These are phyloP conservation scores for Euphorbia peplus DNA, from an alignment of 345 rosid genomes.

Conservation along the genomic window DNA sequence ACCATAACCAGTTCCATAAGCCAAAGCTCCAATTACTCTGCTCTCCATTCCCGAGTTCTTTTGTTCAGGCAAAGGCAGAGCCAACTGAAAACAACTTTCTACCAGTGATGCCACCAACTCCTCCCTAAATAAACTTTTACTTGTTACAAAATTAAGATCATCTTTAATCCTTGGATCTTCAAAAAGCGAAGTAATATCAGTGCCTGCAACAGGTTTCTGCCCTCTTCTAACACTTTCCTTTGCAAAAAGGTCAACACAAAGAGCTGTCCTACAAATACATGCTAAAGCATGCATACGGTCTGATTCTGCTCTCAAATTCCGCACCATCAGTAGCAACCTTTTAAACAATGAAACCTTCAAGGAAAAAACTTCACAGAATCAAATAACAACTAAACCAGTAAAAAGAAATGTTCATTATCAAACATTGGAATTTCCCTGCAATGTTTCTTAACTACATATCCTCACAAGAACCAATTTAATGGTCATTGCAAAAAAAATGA, in stretches of 20 bases:
- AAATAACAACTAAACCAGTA: background rate
- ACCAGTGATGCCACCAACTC: slow-evolving; percentile 94
- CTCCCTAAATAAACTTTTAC: slow-evolving; percentile 91
- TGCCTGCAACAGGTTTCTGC: slow-evolving; percentile 94
- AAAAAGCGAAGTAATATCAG: slow-evolving; percentile 91
- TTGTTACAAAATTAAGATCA: slow-evolving; percentile 71
- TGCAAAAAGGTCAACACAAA: slow-evolving; percentile 95
- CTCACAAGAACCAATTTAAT: background rate
- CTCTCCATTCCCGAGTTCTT: slow-evolving; percentile 93
- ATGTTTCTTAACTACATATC: background rate
- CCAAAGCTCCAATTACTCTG: slow-evolving; percentile 97
- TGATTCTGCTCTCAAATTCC: slow-evolving; percentile 94
- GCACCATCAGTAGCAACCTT: slow-evolving; percentile 94
- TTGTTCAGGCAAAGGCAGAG: slow-evolving; percentile 93
- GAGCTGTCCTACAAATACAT: slow-evolving; percentile 95
- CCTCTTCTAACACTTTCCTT: slow-evolving; percentile 96
- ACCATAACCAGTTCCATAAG: slow-evolving; percentile 99
- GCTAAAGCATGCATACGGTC: slow-evolving; percentile 99
- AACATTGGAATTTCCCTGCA: background rate
- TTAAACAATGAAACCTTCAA: slow-evolving; percentile 90
- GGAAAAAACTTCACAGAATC: slow-evolving; percentile 10
- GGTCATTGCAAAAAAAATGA: background rate
- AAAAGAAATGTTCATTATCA: background rate
- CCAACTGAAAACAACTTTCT: slow-evolving; percentile 98
- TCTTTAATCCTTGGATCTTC: slow-evolving; percentile 88